Conservation (phyloP, 2,329 filamentous ascomycete genomes). For the Zasmidium citrigriseum region DNA sequence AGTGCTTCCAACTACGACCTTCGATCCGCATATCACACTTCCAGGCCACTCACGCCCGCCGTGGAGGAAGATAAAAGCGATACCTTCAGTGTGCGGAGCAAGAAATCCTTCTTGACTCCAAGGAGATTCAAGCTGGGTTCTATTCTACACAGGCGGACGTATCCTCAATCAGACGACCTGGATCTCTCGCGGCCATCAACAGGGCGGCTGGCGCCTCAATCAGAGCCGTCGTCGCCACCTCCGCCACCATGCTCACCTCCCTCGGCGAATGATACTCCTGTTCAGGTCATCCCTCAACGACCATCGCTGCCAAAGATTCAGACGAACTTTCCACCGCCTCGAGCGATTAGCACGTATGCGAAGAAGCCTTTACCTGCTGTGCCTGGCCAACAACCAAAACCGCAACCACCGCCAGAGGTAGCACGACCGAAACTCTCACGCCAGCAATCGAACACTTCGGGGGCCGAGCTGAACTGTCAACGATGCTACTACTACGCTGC, state of each 20-base stretch:
- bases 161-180: conserved; percentile 23
- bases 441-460: conserved; percentile 9
- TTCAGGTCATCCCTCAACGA: conserved; percentile 8
- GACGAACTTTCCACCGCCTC: conserved; percentile 26
- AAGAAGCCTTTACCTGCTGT: conserved; percentile 23
- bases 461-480: conserved; percentile 34
- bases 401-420: not conserved
- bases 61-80: conserved; percentile 27
- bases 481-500: conserved; percentile 40
- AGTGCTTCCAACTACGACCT: conserved; percentile 24
- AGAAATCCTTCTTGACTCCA: conserved; percentile 23
- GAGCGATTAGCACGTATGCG: conserved; percentile 22
- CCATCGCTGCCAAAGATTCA: conserved; percentile 29
- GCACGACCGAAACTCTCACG: conserved; percentile 12
- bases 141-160: conserved; percentile 28
- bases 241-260: conserved; percentile 12
- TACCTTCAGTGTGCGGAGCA: conserved; percentile 22
- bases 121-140: conserved; percentile 24
- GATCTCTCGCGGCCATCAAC: conserved; percentile 9
- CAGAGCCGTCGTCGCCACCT: conserved; percentile 6
- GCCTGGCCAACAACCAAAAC: conserved; percentile 12
- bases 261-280: not conserved
- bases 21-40: conserved; percentile 19
- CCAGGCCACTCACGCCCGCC: conserved; percentile 28
- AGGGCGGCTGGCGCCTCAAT: conserved; percentile 2